Percentiles rank a stretch among this genome's conserved stretches.
Conservation (phyloP, 257 asterid species). For the Anisodus tanguticus region DNA sequence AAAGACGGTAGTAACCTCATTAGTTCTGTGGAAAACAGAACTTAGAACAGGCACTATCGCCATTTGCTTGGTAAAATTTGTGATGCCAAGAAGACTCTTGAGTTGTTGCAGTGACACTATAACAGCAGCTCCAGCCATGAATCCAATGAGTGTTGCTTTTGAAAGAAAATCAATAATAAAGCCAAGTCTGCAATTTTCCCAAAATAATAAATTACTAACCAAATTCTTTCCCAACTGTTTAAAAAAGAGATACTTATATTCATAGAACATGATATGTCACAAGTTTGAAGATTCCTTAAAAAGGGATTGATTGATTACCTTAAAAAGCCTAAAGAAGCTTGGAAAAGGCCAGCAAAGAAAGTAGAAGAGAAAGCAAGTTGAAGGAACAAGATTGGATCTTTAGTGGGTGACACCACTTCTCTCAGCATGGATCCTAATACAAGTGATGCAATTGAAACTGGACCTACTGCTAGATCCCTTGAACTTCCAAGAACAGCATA, state of each 20-base stretch:
- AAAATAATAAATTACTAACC: not conserved
- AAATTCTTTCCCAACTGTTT: too few relatives aligned
- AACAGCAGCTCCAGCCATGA: slow-evolving; percentile 93
- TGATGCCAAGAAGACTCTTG: slow-evolving; percentile 75
- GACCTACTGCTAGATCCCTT: slow-evolving; percentile 89
- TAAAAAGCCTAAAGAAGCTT: slow-evolving; percentile 74
- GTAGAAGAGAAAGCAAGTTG: slow-evolving; percentile 82
- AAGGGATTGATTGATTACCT: slow-evolving; percentile 44
- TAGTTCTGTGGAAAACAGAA: slow-evolving; percentile 67
- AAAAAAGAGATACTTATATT: too few relatives aligned
- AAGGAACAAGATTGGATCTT: slow-evolving; percentile 71
- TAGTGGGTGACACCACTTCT: slow-evolving; percentile 64
- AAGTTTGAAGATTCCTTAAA: not conserved
- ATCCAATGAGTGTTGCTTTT: slow-evolving; percentile 83
- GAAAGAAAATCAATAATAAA: slow-evolving; percentile 84
- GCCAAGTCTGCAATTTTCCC: slow-evolving; percentile 72
- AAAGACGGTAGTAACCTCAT: slow-evolving; percentile 43
- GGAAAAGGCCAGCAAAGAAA: slow-evolving; percentile 86
- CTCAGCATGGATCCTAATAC: slow-evolving; percentile 81
- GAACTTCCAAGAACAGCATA: slow-evolving; percentile 94
- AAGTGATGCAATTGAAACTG: slow-evolving; percentile 83
- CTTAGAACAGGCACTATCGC: slow-evolving; percentile 71
- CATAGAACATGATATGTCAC: not conserved
- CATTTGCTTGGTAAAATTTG: slow-evolving; percentile 71
- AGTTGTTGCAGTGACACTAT: slow-evolving; percentile 88